Evolutionary conservation across 129 eudicot genomes (phyloP), one percentile per base, ranked within the genome.

Genomic region (Flaveria ramosissima): DNA sequence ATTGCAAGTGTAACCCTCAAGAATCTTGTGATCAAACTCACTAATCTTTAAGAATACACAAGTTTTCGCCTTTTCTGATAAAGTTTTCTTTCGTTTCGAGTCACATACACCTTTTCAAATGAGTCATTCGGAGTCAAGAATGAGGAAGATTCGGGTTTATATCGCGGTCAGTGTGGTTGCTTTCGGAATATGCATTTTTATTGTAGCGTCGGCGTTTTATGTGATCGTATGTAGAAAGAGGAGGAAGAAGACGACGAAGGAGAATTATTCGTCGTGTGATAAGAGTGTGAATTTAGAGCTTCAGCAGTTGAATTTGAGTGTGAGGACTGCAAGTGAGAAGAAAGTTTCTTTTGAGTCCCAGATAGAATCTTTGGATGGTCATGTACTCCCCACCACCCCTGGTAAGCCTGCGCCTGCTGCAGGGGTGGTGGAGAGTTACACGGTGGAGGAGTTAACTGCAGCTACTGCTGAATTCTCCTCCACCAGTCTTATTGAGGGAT

Each of bases 261-360:
- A 80, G 4, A 69, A 55, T 27, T 27, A 46, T 57, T 74, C 51
- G 9, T 67, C 84, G 4, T 80, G 75, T 78, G 67, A 55, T 51
- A 80, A 67, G 68, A 80, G 76, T 57, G 81, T 51, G 12, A 94
- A 90, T 71, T 42, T 81, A 65, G 98, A 90, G 93, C 83, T 87
- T 48, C 97, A 91, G 71, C 85, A 89, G 66, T 78, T 91, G 19
- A 87, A 87, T 64, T 71, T 91, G 68, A 93, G 98, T 47, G 83
- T 91, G 20, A 80, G 96, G 68, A 93, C 96, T 4, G 76, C 94
- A 2, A 91, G 93, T 48, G 92, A 89, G 20, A 91, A 91, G 84
- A 93, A 93, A 67, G 87, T 86, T 39, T 93, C 98, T 1, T 91
- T 93, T 16, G 98, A 93, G 55, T 91, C 89, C 41, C 96, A 88